Evolutionary conservation across 1,139 yeast species (phyloP), one percentile per base, ranked within the genome.

Genomic region (Candida mesenterica): DNA sequence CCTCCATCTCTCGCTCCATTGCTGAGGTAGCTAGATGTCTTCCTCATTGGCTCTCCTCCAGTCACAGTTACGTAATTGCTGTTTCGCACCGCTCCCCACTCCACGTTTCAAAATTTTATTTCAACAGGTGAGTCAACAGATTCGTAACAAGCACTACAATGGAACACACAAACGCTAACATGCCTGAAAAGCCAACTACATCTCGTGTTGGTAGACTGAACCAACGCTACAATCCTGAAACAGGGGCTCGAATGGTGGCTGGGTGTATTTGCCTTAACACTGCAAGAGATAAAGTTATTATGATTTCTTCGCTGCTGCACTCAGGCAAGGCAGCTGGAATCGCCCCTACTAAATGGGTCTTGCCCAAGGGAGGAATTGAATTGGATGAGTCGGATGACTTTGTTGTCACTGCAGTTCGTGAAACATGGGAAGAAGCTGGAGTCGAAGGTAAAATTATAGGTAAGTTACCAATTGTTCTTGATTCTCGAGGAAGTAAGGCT

Each of bases 371-470:
- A 22, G 99, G 99, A 0, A 80, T 90, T 36, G 99, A 92, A 58
- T 55, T 59, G 28, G 98, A 92, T 57, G 98, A 92, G 53, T 67
- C 75, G 2, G 79, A 77, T 28, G 75, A 72, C 49, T 68, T 45
- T 37, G 59, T 60, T 12, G 60, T 62, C 7, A 65, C 87, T 5
- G 97, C 97, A 0, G 66, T 74, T 12, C 67, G 99, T 40, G 98
- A 92, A 57, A 86, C 96, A 0, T 92, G 98, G 98, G 98, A 92
- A 59, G 99, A 92, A 59, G 95, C 96, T 0, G 98, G 98, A 0
- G 86, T 84, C 19, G 75, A 75, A 28, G 96, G 96, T 4, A 63
- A 57, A 13, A 70, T 88, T 10, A 49, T 67, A 2, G 48, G 53
- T 31, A 69, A 68, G 41, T 61, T 90, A 30, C 95, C 92, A 0